phyloP scores from a whole-genome alignment of 2,329 filamentous ascomycete species.

The Alternaria brassicicola region DNA sequence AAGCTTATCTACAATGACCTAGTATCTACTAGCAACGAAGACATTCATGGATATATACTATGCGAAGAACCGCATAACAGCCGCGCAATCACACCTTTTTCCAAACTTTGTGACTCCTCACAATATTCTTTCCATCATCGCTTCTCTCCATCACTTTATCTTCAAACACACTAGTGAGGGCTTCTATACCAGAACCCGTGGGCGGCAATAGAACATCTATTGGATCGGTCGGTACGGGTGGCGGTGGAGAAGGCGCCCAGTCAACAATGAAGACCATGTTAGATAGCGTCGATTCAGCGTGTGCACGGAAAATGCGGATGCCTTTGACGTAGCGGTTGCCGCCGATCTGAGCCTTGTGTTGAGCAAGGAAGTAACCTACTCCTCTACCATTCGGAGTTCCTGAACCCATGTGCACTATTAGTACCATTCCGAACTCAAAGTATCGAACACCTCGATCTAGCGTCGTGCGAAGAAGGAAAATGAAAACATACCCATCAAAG shows the following conservation, averaged over 20 bases:
- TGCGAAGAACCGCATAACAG: no score
- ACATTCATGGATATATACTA: background rate
- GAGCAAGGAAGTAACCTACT: constrained; percentile 3
- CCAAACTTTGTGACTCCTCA: constrained; percentile 9
- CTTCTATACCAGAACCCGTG: background rate
- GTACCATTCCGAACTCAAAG: background rate
- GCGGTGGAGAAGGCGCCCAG: background rate
- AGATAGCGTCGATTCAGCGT: background rate
- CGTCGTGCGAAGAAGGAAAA: background rate
- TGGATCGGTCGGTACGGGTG: background rate
- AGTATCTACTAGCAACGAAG: background rate
- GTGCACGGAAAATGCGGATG: background rate
- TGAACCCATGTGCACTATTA: background rate
- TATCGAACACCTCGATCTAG: background rate
- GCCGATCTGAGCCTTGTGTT: constrained; percentile 2
- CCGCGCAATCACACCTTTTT: background rate
- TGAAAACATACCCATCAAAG: constrained; percentile 1
- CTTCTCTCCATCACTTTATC: background rate
- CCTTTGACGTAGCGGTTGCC: background rate
- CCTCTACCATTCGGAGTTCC: constrained; percentile 4
- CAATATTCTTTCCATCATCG: constrained; percentile 5
- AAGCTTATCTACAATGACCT: background rate
- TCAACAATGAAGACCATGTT: background rate
- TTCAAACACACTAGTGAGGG: background rate
- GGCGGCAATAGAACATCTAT: background rate